Conservation (phyloP, 148 eudicot species). For the Persicaria tinctoria region DNA sequence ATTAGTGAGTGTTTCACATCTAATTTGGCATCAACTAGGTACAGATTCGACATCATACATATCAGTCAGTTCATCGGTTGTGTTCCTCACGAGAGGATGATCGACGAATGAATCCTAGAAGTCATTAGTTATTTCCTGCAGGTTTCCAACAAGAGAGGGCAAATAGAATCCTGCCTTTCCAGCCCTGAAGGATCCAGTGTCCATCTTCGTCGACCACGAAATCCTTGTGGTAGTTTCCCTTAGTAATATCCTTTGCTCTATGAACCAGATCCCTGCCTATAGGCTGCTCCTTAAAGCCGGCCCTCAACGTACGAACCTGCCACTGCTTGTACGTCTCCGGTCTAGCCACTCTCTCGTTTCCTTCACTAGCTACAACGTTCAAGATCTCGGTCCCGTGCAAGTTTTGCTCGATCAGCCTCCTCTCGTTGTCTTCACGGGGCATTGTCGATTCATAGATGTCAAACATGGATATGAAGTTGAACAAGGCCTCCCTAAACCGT, state of each 20-base stretch:
- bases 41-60: neutral
- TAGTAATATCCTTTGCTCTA: conserved; percentile 28
- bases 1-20: neutral
- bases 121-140: neutral
- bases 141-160: conserved; percentile 48
- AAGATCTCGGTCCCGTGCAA: conserved; percentile 30
- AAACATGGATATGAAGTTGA: conserved; percentile 25
- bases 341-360: conserved; percentile 39
- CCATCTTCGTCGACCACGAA: conserved; percentile 47
- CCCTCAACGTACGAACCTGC: conserved; percentile 36
- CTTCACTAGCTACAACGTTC: conserved; percentile 54
- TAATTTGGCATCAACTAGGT: neutral
- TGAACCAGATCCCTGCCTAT: conserved; percentile 29
- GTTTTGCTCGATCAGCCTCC: conserved; percentile 35
- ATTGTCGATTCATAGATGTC: conserved; percentile 31
- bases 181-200: conserved; percentile 53
- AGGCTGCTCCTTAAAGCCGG: conserved; percentile 34
- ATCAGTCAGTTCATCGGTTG: neutral
- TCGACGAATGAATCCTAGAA: neutral
- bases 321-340: conserved; percentile 57
- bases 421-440: conserved; percentile 28
- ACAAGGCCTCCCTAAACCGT: conserved; percentile 36
- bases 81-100: neutral
- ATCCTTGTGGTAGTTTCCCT: conserved; percentile 38
- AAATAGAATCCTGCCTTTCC: conserved; percentile 46